A percentile compares a stretch with the other conserved stretches of the same genome.
phyloP scores from a whole-genome alignment of 2,329 filamentous ascomycete genomes.

The Epichloe glyceriae region DNA sequence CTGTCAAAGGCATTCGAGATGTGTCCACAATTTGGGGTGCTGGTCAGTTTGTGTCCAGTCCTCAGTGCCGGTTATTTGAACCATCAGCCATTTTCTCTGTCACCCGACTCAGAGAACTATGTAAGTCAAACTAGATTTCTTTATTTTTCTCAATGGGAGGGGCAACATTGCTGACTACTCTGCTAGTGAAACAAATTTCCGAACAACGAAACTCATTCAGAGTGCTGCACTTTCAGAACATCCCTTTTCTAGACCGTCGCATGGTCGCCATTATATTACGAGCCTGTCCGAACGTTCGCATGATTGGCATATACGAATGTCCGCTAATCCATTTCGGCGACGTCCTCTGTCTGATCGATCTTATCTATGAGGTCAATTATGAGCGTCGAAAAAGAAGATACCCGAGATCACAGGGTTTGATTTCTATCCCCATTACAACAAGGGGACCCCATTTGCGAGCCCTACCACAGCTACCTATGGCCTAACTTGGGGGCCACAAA shows the following conservation, averaged over 20 bases:
- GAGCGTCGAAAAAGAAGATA: slow-evolving; percentile 6
- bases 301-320: slow-evolving; percentile 25
- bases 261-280: slow-evolving; percentile 23
- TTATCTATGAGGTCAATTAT: slow-evolving; percentile 23
- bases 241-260: slow-evolving; percentile 19
- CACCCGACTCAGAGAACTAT: slow-evolving; percentile 6
- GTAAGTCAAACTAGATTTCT: slow-evolving; percentile 12
- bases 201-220: slow-evolving; percentile 8
- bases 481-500: slow-evolving; percentile 14
- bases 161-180: neutral
- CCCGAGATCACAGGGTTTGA: slow-evolving; percentile 17
- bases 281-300: slow-evolving; percentile 17
- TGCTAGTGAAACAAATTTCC: slow-evolving; percentile 14
- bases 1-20: slow-evolving; percentile 1
- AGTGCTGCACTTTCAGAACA: slow-evolving; percentile 19
- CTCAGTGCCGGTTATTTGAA: slow-evolving; percentile 4
- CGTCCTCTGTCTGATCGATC: slow-evolving; percentile 19
- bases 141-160: neutral
- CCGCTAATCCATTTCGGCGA: slow-evolving; percentile 25
- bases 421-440: slow-evolving; percentile 21
- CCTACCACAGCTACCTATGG: slow-evolving; percentile 14
- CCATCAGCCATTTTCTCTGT: slow-evolving; percentile 7
- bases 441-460: slow-evolving; percentile 12
- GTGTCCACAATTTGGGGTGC: slow-evolving; percentile 6
- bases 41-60: slow-evolving; percentile 8